Percentiles rank a stretch among this genome's conserved stretches.
phyloP scores from a whole-genome alignment of 2,329 filamentous ascomycete species.

The Hypoxylon sp. region DNA sequence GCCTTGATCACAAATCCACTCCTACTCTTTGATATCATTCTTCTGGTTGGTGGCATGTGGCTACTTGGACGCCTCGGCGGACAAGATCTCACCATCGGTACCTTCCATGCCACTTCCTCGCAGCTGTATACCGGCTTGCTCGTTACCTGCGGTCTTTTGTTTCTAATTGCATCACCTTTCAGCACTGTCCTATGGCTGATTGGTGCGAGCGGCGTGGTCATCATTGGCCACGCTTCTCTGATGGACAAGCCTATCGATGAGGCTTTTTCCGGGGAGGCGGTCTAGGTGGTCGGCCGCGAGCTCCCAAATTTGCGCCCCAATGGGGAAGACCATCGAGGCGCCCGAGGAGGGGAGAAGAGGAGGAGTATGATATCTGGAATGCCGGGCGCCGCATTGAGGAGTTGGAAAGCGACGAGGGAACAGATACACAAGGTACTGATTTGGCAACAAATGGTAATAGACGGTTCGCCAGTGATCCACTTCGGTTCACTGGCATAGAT shows the following conservation, averaged over 20 bases:
- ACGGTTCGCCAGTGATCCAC: constrained; percentile 70
- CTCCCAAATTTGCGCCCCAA: constrained; percentile 93
- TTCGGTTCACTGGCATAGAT: constrained; percentile 72
- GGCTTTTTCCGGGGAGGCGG: constrained; percentile 99
- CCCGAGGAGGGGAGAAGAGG: constrained; percentile 72
- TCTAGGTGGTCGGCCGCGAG: constrained; percentile 99
- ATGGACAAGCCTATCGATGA: constrained; percentile 99
- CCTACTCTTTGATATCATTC: constrained; percentile 91
- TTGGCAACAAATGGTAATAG: constrained; percentile 59
- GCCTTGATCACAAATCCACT: constrained; percentile 88
- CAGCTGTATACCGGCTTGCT: constrained; percentile 94
- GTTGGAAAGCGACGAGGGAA: constrained; percentile 71
- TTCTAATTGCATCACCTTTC: constrained; percentile 87
- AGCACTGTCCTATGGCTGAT: constrained; percentile 93
- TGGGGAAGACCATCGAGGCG: constrained; percentile 99
- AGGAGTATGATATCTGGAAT: constrained; percentile 57
- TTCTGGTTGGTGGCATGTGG: constrained; percentile 89
- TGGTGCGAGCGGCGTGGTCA: constrained; percentile 92
- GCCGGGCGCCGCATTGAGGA: constrained; percentile 68
- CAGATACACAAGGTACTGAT: constrained; percentile 68
- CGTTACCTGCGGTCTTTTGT: constrained; percentile 85
- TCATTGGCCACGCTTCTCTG: constrained; percentile 93
- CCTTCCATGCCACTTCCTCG: constrained; percentile 84
- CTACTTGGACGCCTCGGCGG: constrained; percentile 92
- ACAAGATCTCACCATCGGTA: constrained; percentile 87